Evolutionary conservation across 164 flowering plant genomes (phyloP).

Genomic region (Chimonanthus praecox): DNA sequence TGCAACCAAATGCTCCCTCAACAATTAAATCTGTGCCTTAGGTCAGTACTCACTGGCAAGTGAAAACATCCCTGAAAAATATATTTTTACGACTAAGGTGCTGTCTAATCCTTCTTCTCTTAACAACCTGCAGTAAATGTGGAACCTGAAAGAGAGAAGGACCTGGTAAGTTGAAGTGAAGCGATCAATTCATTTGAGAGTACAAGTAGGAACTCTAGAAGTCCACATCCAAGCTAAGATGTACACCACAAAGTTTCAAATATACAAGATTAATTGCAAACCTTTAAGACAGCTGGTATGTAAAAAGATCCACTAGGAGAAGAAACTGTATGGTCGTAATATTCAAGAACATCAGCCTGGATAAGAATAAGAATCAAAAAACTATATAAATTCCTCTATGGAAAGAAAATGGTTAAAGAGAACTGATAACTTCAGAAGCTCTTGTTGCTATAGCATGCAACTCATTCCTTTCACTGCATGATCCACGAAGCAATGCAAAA

Average conservation of each 20-base stretch:
- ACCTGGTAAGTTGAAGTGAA: not conserved
- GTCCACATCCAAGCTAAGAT: not conserved
- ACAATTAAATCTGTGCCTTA: not conserved
- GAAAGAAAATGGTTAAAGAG: not conserved
- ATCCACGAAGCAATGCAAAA: too few species aligned
- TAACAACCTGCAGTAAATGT: slow-evolving; percentile 74
- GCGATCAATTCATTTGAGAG: not conserved
- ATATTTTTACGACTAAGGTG: slow-evolving; percentile 64
- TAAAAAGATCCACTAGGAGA: slow-evolving; percentile 83
- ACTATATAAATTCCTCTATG: not conserved
- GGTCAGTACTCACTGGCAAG: slow-evolving; percentile 67
- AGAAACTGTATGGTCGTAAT: slow-evolving; percentile 84
- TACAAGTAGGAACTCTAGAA: not conserved
- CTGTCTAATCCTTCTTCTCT: slow-evolving; percentile 49
- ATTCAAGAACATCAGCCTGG: slow-evolving; percentile 98
- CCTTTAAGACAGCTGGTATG: slow-evolving; percentile 95
- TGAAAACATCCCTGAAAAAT: slow-evolving; percentile 52
- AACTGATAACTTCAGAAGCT: not conserved
- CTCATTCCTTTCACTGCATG: not conserved
- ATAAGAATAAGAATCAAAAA: slow-evolving; percentile 12
- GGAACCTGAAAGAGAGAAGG: slow-evolving; percentile 50
- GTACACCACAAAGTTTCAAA: not conserved
- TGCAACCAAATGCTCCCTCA: not conserved
- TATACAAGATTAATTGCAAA: slow-evolving; percentile 18
- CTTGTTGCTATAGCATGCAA: not conserved